Percentiles rank a stretch among this genome's conserved stretches.
Conservation (phyloP, 192 early-diverging fungal species). For the Linnemannia exigua region DNA sequence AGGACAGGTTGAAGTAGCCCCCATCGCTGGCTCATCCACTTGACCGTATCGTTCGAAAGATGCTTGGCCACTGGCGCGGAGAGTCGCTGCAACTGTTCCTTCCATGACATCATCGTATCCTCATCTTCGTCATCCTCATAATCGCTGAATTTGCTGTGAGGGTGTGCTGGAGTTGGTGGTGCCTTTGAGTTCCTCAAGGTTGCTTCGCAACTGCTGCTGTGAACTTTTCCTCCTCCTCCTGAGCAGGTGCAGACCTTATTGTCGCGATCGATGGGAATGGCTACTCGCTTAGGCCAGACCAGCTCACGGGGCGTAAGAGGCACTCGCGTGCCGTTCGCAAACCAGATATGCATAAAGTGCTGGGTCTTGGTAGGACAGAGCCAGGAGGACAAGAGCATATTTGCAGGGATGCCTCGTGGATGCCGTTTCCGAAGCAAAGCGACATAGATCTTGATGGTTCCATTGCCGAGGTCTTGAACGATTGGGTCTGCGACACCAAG, state of each 20-base stretch:
- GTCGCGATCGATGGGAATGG: background rate
- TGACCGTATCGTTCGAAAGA: background rate
- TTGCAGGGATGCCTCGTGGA: background rate
- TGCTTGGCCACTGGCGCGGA: background rate
- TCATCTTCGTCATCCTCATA: constrained; percentile 5
- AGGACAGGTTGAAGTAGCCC: constrained; percentile 1
- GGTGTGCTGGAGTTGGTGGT: background rate
- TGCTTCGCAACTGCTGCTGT: background rate
- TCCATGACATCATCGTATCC: background rate
- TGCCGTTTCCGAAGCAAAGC: background rate
- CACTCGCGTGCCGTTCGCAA: constrained; percentile 21
- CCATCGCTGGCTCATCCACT: background rate
- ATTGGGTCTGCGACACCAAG: background rate
- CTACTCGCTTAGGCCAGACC: background rate
- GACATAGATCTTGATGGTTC: constrained; percentile 20
- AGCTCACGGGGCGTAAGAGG: constrained; percentile 14
- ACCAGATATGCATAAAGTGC: constrained; percentile 33
- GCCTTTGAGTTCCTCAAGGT: background rate
- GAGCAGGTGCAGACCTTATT: too few species aligned
- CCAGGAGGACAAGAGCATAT: background rate
- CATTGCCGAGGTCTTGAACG: constrained; percentile 21
- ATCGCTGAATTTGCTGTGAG: background rate
- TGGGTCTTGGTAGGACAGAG: background rate
- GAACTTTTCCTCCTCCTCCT: background rate
- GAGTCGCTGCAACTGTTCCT: background rate